phyloP scores from a whole-genome alignment of 192 early-diverging fungal genomes.

The Linnemannia schmuckeri region DNA sequence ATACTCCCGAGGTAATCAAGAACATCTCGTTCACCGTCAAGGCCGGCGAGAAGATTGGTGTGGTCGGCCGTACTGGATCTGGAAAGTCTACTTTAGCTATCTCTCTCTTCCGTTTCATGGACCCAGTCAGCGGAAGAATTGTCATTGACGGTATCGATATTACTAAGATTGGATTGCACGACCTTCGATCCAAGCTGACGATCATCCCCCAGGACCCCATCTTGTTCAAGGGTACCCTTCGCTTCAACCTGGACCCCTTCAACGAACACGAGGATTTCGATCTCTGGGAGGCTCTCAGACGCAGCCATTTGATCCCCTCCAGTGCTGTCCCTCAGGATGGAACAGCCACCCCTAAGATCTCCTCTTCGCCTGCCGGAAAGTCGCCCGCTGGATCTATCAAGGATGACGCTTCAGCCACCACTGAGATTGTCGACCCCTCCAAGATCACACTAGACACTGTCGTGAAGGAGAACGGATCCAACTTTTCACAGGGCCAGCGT shows the following conservation, averaged over 20 bases:
- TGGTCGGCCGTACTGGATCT: conserved; percentile 74
- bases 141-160: conserved; percentile 70
- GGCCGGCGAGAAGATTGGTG: conserved; percentile 70
- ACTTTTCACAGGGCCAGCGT: conserved; percentile 81
- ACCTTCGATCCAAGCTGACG: conserved; percentile 68
- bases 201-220: conserved; percentile 85
- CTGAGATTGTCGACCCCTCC: conserved; percentile 35
- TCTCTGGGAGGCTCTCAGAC: conserved; percentile 81
- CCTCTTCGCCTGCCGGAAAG: conserved; percentile 3
- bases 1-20: conserved; percentile 77
- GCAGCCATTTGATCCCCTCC: conserved; percentile 75
- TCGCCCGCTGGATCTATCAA: conserved; percentile 25
- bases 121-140: conserved; percentile 60
- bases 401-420: not conserved
- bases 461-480: conserved; percentile 83
- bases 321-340: not conserved
- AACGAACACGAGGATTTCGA: conserved; percentile 78
- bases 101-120: conserved; percentile 72
- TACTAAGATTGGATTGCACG: conserved; percentile 64
- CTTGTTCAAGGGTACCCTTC: conserved; percentile 76
- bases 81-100: conserved; percentile 73
- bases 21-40: conserved; percentile 72
- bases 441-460: conserved; percentile 70
- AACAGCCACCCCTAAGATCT: not conserved
- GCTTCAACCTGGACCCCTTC: conserved; percentile 91